Percentiles rank a stretch among this genome's conserved stretches.
These are phyloP conservation scores for Verticillium isaacii DNA, from an alignment of 2,329 filamentous ascomycete species.

Conservation along the genomic window DNA sequence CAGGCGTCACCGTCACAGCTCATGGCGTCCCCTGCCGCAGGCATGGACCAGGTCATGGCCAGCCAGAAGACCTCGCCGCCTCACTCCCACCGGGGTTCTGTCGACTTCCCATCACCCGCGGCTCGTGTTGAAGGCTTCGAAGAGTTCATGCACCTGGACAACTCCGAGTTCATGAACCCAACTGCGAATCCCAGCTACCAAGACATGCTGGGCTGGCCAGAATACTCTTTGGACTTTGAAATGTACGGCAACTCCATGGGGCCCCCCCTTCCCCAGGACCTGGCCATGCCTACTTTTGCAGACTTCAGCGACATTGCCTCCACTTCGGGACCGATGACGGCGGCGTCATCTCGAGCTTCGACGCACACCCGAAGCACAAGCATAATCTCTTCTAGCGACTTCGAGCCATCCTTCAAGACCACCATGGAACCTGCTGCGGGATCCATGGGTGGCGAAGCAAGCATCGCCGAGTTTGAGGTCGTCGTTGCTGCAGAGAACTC, in stretches of 20 bases:
- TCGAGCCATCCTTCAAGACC: slow-evolving; percentile 26
- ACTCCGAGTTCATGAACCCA: slow-evolving; percentile 25
- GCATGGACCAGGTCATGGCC: slow-evolving; percentile 26
- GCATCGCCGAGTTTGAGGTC: slow-evolving; percentile 40
- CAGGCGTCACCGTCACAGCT: slow-evolving; percentile 17
- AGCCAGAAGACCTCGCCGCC: slow-evolving; percentile 23
- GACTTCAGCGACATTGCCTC: slow-evolving; percentile 37
- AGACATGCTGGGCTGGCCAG: slow-evolving; percentile 39
- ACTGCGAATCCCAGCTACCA: slow-evolving; percentile 29
- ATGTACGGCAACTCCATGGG: slow-evolving; percentile 27
- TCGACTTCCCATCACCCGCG: slow-evolving; percentile 31
- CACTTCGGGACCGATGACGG: slow-evolving; percentile 34
- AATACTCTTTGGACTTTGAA: slow-evolving; percentile 38
- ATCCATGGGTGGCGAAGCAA: slow-evolving; percentile 18
- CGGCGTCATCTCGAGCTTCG: slow-evolving; percentile 35
- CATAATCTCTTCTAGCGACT: slow-evolving; percentile 36
- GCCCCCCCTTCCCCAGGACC: slow-evolving; percentile 24
- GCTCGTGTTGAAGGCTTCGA: slow-evolving; percentile 30
- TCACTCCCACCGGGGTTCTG: slow-evolving; percentile 27
- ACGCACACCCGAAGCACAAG: slow-evolving; percentile 43
- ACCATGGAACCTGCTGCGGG: slow-evolving; percentile 17
- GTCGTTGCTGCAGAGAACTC: slow-evolving; percentile 42
- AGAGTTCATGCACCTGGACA: slow-evolving; percentile 34
- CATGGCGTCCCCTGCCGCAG: slow-evolving; percentile 21
- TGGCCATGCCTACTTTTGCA: slow-evolving; percentile 29